These are phyloP conservation scores for Lentinula aciculospora DNA, from an alignment of 768 basidiomycete species.

Conservation along the genomic window DNA sequence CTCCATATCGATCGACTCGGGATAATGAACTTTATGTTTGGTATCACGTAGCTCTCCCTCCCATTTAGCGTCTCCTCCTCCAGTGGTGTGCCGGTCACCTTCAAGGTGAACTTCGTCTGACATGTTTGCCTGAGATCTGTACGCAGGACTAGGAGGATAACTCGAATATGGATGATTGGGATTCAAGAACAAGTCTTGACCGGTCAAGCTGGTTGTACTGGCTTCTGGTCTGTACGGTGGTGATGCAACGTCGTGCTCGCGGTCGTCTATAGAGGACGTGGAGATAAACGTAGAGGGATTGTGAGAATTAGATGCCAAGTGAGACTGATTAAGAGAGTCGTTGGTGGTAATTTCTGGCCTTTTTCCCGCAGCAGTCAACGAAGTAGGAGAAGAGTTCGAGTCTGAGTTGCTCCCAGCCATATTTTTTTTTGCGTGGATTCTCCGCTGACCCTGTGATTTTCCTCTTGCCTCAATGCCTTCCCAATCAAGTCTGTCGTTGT, in stretches of 20 bases:
- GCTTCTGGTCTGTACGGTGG: conserved; percentile 32
- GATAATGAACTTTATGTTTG: conserved; percentile 50
- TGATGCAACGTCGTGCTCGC: conserved; percentile 19
- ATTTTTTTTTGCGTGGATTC: neutral
- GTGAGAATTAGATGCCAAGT: neutral
- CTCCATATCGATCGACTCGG: conserved; percentile 27
- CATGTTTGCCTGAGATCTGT: conserved; percentile 15
- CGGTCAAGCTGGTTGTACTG: conserved; percentile 25
- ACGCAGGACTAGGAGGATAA: conserved; percentile 22
- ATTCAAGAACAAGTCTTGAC: conserved; percentile 5
- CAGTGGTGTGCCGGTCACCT: conserved; percentile 13
- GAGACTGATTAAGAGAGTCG: neutral
- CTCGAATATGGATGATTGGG: conserved; percentile 7
- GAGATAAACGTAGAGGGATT: neutral
- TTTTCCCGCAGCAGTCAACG: neutral
- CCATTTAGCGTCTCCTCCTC: neutral
- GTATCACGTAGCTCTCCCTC: conserved; percentile 15
- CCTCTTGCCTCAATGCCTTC: neutral
- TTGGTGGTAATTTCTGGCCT: neutral
- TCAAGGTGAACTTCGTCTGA: conserved; percentile 15
- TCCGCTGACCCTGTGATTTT: neutral
- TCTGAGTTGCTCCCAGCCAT: neutral
- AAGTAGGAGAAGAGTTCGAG: neutral
- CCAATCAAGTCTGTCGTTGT: neutral
- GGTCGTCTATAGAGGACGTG: neutral